These are phyloP conservation scores for Parmales sp. DNA, from an alignment of 108 stramenopile species.

Conservation along the genomic window DNA sequence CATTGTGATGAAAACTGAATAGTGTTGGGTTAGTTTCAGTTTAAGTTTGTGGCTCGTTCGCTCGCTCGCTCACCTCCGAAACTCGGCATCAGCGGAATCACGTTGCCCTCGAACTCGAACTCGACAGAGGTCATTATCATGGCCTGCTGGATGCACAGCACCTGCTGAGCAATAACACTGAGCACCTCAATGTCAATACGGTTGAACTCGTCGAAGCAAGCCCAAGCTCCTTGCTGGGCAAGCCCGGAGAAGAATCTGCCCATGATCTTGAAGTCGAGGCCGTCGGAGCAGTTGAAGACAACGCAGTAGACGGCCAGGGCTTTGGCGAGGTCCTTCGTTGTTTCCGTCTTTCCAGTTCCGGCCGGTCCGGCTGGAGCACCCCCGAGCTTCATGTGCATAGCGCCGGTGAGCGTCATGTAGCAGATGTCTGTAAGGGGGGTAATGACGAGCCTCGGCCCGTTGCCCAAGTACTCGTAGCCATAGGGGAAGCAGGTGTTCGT, in stretches of 20 bases:
- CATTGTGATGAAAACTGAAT: conserved; percentile 64
- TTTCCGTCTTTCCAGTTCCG: conserved; percentile 59
- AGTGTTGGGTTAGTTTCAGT: too few relatives aligned
- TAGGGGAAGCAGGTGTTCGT: conserved; percentile 47
- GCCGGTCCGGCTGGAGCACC: conserved; percentile 59
- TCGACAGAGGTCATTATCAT: conserved; percentile 22
- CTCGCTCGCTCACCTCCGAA: too few relatives aligned
- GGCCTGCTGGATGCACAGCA: conserved; percentile 51
- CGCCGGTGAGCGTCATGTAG: conserved; percentile 63
- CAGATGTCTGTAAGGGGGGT: conserved; percentile 55
- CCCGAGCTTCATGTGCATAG: conserved; percentile 48
- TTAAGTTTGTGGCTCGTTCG: too few relatives aligned
- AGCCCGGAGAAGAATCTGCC: conserved; percentile 63
- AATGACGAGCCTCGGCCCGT: conserved; percentile 51
- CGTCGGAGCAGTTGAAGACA: conserved; percentile 60
- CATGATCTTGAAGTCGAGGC: conserved; percentile 58
- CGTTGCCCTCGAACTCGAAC: conserved; percentile 51
- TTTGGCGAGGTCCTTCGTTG: conserved; percentile 53
- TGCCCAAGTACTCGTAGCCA: conserved; percentile 62
- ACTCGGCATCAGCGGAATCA: conserved; percentile 34
- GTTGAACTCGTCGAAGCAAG: conserved; percentile 68
- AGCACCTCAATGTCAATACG: conserved; percentile 65
- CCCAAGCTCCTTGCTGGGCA: conserved; percentile 56
- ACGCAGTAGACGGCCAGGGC: conserved; percentile 51
- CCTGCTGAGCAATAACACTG: conserved; percentile 59